Percentiles rank a stretch among this genome's conserved stretches.
Evolutionary conservation across 768 basidiomycete species (phyloP).

Genomic region (Serpula lacrymans): DNA sequence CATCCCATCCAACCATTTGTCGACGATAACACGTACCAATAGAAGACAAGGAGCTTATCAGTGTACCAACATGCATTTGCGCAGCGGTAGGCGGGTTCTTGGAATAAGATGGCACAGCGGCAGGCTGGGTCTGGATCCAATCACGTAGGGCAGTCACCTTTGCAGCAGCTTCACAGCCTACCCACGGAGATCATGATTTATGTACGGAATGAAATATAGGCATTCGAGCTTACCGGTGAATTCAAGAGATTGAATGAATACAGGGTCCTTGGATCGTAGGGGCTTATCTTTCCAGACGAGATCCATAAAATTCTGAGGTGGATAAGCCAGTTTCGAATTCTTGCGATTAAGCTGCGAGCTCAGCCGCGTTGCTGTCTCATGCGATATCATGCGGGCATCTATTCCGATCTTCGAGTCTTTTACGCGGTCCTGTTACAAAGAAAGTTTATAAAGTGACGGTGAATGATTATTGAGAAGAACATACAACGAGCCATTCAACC

Average conservation of each 20-base stretch:
- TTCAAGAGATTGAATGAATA: constrained; percentile 68
- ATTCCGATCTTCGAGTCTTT: constrained; percentile 63
- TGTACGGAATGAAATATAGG: not conserved
- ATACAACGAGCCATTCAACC: constrained; percentile 74
- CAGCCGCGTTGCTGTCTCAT: constrained; percentile 63
- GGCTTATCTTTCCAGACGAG: constrained; percentile 80
- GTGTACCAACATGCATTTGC: constrained; percentile 64
- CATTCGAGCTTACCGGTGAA: constrained; percentile 53
- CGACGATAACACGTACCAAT: constrained; percentile 44
- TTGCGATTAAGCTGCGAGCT: constrained; percentile 50
- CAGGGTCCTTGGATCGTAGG: constrained; percentile 55
- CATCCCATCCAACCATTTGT: not conserved
- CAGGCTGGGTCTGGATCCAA: constrained; percentile 64
- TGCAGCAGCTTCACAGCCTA: constrained; percentile 55
- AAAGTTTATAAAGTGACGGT: constrained; percentile 4
- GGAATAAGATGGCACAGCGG: constrained; percentile 58
- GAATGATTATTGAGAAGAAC: constrained; percentile 15
- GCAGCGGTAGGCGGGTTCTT: constrained; percentile 56
- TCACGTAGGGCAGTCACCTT: constrained; percentile 71
- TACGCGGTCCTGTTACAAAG: constrained; percentile 33
- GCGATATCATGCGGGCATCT: constrained; percentile 80
- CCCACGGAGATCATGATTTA: not conserved
- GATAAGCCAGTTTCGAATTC: constrained; percentile 70
- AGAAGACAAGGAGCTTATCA: constrained; percentile 65
- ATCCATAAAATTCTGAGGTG: constrained; percentile 82